phyloP scores from a whole-genome alignment of 2,329 filamentous ascomycete genomes.

The Fusarium metavorans region DNA sequence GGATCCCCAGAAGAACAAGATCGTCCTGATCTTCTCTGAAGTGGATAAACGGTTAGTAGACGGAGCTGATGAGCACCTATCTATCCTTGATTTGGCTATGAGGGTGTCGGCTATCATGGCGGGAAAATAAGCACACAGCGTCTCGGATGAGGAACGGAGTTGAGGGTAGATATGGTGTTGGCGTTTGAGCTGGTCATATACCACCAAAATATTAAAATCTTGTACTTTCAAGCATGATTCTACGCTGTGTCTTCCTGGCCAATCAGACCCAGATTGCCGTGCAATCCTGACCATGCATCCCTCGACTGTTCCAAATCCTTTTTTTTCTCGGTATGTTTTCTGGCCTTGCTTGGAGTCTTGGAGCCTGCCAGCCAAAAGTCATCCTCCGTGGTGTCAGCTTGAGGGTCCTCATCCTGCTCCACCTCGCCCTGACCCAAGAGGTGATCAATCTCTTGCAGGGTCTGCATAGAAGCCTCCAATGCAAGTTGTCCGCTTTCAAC shows the following conservation, averaged over 20 bases:
- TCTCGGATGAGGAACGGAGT: constrained; percentile 36
- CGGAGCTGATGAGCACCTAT: constrained; percentile 94
- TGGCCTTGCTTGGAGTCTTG: constrained; percentile 34
- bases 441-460: constrained; percentile 61
- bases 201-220: constrained; percentile 27
- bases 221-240: constrained; percentile 18
- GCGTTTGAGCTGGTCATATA: constrained; percentile 42
- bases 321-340: constrained; percentile 45
- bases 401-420: constrained; percentile 37
- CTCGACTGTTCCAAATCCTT: constrained; percentile 37
- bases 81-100: constrained; percentile 86
- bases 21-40: constrained; percentile 91
- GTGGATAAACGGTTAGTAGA: constrained; percentile 95
- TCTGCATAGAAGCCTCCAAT: constrained; percentile 64
- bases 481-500: constrained; percentile 70
- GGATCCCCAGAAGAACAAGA: constrained; percentile 89
- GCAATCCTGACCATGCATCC: constrained; percentile 64
- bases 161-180: constrained; percentile 36
- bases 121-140: constrained; percentile 49
- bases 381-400: constrained; percentile 42
- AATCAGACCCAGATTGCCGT: constrained; percentile 67
- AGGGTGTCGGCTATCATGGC: constrained; percentile 81
- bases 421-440: constrained; percentile 56
- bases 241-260: constrained; percentile 50
- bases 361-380: constrained; percentile 54